Evolutionary conservation across 2,329 filamentous ascomycete genomes (phyloP).

Genomic region (Fusarium nelsonii): DNA sequence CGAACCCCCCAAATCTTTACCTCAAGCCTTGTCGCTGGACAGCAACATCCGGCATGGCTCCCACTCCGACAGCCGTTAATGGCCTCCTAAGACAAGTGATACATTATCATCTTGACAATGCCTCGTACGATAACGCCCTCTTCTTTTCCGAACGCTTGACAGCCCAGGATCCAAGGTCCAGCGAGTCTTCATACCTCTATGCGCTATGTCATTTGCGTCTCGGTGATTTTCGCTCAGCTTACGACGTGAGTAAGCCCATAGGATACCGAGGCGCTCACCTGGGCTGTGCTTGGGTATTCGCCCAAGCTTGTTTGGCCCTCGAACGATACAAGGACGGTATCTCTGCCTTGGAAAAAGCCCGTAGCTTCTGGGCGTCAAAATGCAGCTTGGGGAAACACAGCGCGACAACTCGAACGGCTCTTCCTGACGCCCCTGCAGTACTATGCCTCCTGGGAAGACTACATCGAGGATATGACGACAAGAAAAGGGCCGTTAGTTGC

Average conservation of each 20-base stretch:
- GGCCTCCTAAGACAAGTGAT: slow-evolving; percentile 70
- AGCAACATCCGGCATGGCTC: slow-evolving; percentile 61
- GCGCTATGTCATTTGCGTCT: slow-evolving; percentile 86
- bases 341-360: slow-evolving; percentile 84
- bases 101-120: slow-evolving; percentile 86
- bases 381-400: slow-evolving; percentile 87
- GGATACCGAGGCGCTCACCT: slow-evolving; percentile 80
- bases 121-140: slow-evolving; percentile 87
- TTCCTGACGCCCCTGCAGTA: slow-evolving; percentile 87
- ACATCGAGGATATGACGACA: slow-evolving; percentile 83
- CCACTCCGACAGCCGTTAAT: slow-evolving; percentile 62
- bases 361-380: slow-evolving; percentile 78
- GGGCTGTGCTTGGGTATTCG: slow-evolving; percentile 91
- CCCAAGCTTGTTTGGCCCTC: slow-evolving; percentile 85
- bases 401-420: slow-evolving; percentile 77
- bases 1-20: slow-evolving; percentile 18
- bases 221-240: slow-evolving; percentile 86
- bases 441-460: slow-evolving; percentile 88
- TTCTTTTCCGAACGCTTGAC: slow-evolving; percentile 91
- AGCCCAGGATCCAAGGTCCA: slow-evolving; percentile 84
- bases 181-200: slow-evolving; percentile 85
- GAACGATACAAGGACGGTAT: slow-evolving; percentile 86
- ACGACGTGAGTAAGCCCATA: slow-evolving; percentile 80
- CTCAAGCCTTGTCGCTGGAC: slow-evolving; percentile 34
- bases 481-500: slow-evolving; percentile 84